phyloP scores from a whole-genome alignment of 1,284 basidiomycete genomes.

The Cystobasidium slooffiae region DNA sequence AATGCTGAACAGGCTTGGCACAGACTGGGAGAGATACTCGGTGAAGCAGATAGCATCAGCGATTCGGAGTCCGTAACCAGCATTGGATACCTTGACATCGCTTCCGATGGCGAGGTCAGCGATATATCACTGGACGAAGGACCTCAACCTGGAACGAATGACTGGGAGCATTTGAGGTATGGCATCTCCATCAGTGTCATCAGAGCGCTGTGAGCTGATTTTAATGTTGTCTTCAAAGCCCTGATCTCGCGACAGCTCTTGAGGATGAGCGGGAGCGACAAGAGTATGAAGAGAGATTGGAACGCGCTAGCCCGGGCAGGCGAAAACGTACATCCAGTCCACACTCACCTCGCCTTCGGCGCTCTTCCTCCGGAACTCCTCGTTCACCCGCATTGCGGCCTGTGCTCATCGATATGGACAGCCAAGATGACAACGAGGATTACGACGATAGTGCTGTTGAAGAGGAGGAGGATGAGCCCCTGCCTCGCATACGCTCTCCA shows the following conservation, averaged over 20 bases:
- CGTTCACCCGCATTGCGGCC: constrained; percentile 46
- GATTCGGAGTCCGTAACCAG: constrained; percentile 51
- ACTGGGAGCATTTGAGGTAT: constrained; percentile 43
- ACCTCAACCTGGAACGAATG: constrained; percentile 18
- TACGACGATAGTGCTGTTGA: constrained; percentile 52
- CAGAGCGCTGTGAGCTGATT: background rate
- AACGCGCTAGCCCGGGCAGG: constrained; percentile 33
- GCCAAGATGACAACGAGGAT: constrained; percentile 47
- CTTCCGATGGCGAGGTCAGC: constrained; percentile 43
- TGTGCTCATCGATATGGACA: constrained; percentile 36
- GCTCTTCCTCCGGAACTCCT: constrained; percentile 42
- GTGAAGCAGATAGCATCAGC: constrained; percentile 50
- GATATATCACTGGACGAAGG: constrained; percentile 27
- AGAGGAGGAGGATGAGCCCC: constrained; percentile 52
- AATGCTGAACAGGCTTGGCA: constrained; percentile 51
- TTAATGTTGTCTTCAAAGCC: background rate
- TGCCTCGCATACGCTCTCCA: constrained; percentile 38
- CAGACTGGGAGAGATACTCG: constrained; percentile 49
- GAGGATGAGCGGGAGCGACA: constrained; percentile 44
- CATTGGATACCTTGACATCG: constrained; percentile 46
- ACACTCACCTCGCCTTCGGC: constrained; percentile 40
- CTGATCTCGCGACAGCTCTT: constrained; percentile 44
- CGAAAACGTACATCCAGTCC: constrained; percentile 37
- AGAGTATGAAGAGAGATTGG: constrained; percentile 25
- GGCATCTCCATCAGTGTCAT: background rate